Conservation (phyloP, 305 asterid genomes). For the Nicotiana rustica region DNA sequence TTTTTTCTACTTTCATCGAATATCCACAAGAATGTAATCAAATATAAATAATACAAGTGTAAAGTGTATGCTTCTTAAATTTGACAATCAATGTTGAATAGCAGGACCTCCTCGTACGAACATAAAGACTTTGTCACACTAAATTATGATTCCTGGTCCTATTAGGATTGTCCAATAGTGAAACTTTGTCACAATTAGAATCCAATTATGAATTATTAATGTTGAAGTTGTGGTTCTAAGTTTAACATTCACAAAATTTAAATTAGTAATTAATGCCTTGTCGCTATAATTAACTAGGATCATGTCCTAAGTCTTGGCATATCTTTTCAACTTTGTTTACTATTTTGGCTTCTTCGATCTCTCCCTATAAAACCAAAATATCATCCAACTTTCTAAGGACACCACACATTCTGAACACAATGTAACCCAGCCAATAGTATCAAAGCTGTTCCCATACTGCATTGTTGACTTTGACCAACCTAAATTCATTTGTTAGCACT, state of each 20-base stretch:
- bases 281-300: not conserved
- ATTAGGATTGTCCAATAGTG: not conserved
- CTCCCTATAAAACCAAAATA: not conserved
- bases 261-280: no score
- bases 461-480: no score
- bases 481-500: no score
- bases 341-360: not conserved
- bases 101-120: constrained; percentile 1
- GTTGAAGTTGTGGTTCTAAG: no score
- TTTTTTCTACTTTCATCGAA: not conserved
- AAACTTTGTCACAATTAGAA: not conserved
- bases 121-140: not conserved
- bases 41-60: constrained; percentile 14
- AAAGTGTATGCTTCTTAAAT: constrained; percentile 3
- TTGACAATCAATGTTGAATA: not conserved
- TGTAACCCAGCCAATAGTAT: no score
- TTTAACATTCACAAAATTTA: no score
- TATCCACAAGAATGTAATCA: constrained; percentile 23
- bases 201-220: no score
- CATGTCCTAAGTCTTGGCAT: not conserved
- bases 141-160: not conserved
- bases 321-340: not conserved
- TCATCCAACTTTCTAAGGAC: not conserved
- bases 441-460: no score
- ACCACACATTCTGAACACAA: no score